A percentile compares a stretch with the other conserved stretches of the same genome.
phyloP scores from a whole-genome alignment of 2,329 filamentous ascomycete genomes.

The Cytospora leucostoma region DNA sequence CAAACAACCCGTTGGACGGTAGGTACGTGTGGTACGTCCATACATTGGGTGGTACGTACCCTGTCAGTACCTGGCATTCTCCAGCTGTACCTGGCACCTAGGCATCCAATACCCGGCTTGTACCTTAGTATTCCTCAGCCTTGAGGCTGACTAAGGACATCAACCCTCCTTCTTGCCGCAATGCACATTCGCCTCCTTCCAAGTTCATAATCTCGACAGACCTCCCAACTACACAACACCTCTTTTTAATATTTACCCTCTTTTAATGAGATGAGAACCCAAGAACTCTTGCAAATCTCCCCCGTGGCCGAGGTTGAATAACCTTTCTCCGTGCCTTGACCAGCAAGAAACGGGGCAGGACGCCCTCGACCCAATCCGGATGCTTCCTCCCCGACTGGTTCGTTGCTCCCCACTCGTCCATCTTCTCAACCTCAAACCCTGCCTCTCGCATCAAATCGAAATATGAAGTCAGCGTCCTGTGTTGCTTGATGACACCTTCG shows the following conservation, averaged over 20 bases:
- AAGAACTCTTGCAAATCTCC: conserved; percentile 15
- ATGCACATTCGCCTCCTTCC: too few species aligned
- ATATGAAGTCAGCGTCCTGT: conserved; percentile 47
- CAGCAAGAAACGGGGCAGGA: conserved; percentile 29
- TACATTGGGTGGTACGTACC: too few species aligned
- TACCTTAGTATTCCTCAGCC: background rate
- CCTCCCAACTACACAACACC: background rate
- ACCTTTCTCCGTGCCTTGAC: conserved; percentile 27
- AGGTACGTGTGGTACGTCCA: too few species aligned
- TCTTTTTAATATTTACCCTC: background rate
- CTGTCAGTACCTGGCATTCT: too few species aligned
- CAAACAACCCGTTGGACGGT: too few species aligned
- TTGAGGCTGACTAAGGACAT: background rate
- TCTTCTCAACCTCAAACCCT: conserved; percentile 42
- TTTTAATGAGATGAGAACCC: conserved; percentile 12
- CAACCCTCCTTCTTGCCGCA: background rate
- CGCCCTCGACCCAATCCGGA: conserved; percentile 30
- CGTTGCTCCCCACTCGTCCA: conserved; percentile 41
- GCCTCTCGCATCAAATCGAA: conserved; percentile 39
- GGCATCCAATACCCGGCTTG: background rate
- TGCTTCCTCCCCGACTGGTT: conserved; percentile 31
- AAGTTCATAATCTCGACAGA: too few species aligned
- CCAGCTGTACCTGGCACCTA: too few species aligned
- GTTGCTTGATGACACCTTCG: conserved; percentile 47
- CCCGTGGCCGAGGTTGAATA: conserved; percentile 9